Evolutionary conservation across 257 asterid genomes (phyloP).

Genomic region (Petrea volubilis): DNA sequence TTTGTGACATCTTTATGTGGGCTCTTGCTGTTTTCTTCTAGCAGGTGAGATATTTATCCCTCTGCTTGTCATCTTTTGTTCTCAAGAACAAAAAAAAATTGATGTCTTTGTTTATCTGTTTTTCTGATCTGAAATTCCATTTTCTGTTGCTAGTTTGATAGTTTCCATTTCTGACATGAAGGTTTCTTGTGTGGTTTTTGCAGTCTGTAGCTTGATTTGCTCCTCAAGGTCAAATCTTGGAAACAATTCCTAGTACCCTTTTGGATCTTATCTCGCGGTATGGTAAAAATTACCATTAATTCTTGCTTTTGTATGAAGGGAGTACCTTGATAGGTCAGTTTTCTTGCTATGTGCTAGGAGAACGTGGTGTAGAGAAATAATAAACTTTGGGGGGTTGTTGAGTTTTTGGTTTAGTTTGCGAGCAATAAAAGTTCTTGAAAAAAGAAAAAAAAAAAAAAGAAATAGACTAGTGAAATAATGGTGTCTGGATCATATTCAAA

Average conservation of each 20-base stretch:
- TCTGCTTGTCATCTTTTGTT: conserved; percentile 16
- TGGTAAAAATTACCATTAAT: conserved; percentile 14
- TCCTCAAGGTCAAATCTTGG: conserved; percentile 37
- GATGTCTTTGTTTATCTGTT: conserved; percentile 15
- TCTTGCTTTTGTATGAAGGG: conserved; percentile 19
- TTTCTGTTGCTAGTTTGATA: conserved; percentile 20
- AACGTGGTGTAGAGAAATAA: neutral
- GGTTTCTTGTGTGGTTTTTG: conserved; percentile 26
- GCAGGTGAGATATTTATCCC: conserved; percentile 26
- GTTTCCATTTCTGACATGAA: conserved; percentile 15
- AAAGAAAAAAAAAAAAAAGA: neutral
- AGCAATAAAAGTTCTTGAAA: neutral
- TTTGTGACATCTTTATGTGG: conserved; percentile 35
- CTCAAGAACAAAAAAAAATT: no score
- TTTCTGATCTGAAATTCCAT: conserved; percentile 47
- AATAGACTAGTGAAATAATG: conserved; percentile 31
- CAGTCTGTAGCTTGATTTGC: conserved; percentile 31
- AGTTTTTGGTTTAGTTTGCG: conserved; percentile 18
- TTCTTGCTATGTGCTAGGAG: conserved; percentile 16
- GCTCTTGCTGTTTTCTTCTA: conserved; percentile 37
- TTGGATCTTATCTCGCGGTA: conserved; percentile 18
- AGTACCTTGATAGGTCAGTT: neutral
- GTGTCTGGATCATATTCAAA: conserved; percentile 90
- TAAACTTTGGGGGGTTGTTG: conserved; percentile 27
- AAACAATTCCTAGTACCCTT: conserved; percentile 31